Conservation (phyloP, 2,329 filamentous ascomycete species). For the Bipolaris cookei region DNA sequence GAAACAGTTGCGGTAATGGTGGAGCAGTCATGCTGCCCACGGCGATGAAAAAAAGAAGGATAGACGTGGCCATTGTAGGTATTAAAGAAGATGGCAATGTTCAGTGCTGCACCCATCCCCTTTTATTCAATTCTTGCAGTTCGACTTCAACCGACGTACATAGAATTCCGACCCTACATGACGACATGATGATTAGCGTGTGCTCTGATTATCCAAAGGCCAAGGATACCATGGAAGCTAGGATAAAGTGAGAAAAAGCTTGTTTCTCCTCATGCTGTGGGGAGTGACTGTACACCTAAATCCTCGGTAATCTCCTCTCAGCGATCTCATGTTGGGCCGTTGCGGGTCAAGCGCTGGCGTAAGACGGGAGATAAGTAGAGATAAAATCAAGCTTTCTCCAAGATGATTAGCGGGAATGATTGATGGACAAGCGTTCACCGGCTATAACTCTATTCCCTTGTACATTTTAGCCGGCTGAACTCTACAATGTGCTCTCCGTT, state of each 20-base stretch:
- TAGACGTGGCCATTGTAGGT: neutral
- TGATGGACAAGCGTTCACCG: neutral
- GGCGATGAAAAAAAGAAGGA: slow-evolving; percentile 5
- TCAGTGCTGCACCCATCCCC: neutral
- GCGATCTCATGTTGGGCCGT: neutral
- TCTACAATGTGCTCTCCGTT: neutral
- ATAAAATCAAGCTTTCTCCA: slow-evolving; percentile 4
- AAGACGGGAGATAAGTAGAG: neutral
- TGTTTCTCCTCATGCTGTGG: neutral
- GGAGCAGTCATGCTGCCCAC: slow-evolving; percentile 3
- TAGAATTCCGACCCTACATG: neutral
- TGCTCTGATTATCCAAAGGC: neutral
- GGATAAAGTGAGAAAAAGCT: neutral
- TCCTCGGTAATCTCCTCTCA: neutral
- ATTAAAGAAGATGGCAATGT: neutral
- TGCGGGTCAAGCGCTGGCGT: neutral
- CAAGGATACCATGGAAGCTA: neutral
- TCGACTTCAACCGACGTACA: neutral
- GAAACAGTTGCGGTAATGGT: slow-evolving; percentile 8
- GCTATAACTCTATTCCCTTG: neutral
- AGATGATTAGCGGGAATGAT: slow-evolving; percentile 2
- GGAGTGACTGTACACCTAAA: neutral
- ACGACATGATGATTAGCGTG: neutral
- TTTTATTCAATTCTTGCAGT: neutral
- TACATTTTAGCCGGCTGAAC: neutral